Evolutionary conservation across 768 basidiomycete genomes (phyloP).

Genomic region (Symmetrospora coprosmae): DNA sequence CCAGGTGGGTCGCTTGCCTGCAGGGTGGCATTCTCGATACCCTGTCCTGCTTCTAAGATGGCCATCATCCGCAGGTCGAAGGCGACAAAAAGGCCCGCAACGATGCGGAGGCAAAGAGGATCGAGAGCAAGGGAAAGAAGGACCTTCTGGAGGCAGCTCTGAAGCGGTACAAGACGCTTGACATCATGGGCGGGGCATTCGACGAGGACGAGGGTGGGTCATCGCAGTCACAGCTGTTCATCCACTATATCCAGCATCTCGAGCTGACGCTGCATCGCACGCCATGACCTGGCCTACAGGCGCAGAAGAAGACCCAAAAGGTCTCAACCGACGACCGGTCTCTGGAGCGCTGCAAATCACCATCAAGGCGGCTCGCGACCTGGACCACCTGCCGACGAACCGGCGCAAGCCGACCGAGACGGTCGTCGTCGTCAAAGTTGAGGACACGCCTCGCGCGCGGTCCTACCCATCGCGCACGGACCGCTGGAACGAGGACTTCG

Average conservation of each 20-base stretch:
- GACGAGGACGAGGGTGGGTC: constrained; percentile 50
- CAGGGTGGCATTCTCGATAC: too few species aligned
- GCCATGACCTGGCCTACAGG: constrained; percentile 33
- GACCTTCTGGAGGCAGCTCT: constrained; percentile 79
- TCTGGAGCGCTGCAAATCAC: constrained; percentile 84
- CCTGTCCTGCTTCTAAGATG: too few species aligned
- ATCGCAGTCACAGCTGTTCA: not conserved
- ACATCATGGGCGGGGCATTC: constrained; percentile 68
- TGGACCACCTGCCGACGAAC: constrained; percentile 67
- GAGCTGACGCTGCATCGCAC: not conserved
- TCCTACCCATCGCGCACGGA: constrained; percentile 88
- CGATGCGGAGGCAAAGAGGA: constrained; percentile 82
- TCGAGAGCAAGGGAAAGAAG: constrained; percentile 94
- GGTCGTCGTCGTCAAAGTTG: constrained; percentile 83
- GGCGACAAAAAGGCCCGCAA: constrained; percentile 90
- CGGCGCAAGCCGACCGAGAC: constrained; percentile 47
- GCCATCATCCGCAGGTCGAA: too few species aligned
- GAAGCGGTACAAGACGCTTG: constrained; percentile 88
- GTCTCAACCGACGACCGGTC: constrained; percentile 85
- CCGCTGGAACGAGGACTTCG: constrained; percentile 95
- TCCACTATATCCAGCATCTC: not conserved
- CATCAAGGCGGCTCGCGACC: constrained; percentile 75
- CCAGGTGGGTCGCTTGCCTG: too few species aligned
- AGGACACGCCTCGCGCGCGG: constrained; percentile 80
- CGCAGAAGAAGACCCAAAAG: constrained; percentile 72